These are phyloP conservation scores for Citrus trifoliata DNA, from an alignment of 345 rosid genomes.

Conservation along the genomic window DNA sequence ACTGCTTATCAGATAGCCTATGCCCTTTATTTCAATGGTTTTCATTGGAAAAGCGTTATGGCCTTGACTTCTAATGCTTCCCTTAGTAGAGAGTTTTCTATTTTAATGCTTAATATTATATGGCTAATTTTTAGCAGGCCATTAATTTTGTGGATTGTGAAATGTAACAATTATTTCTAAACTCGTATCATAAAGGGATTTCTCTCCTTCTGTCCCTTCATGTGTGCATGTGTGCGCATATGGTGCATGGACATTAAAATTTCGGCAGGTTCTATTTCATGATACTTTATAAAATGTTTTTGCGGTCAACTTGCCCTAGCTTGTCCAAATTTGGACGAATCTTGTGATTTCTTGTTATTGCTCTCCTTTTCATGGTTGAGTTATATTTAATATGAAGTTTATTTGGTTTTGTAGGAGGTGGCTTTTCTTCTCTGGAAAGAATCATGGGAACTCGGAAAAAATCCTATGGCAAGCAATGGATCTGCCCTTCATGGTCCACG, in stretches of 20 bases:
- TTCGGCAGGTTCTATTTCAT: not conserved
- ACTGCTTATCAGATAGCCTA: not conserved
- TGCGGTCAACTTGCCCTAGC: not conserved
- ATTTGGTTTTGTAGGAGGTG: conserved; percentile 58
- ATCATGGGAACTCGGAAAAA: conserved; percentile 88
- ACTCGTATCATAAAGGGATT: not conserved
- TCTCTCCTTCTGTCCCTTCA: not conserved
- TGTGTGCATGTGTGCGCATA: not conserved
- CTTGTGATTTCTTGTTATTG: not conserved
- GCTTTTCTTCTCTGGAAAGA: conserved; percentile 96
- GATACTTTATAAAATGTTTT: not conserved
- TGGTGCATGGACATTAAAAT: not conserved
- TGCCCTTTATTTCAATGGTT: not conserved
- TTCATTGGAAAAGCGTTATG: not conserved
- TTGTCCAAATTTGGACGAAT: not conserved
- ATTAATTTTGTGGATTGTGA: not conserved
- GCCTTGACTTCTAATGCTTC: not conserved
- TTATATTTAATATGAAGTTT: conserved; percentile 6
- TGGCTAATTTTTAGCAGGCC: not conserved
- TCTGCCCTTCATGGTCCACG: conserved; percentile 98
- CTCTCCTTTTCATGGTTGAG: not conserved
- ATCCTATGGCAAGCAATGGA: conserved; percentile 97
- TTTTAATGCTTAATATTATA: not conserved
- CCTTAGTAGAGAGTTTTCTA: not conserved
- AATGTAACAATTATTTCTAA: not conserved